Base-by-base conservation (phyloP, 106 monocot species). In the Alisma plantagoaquatica region DNA sequence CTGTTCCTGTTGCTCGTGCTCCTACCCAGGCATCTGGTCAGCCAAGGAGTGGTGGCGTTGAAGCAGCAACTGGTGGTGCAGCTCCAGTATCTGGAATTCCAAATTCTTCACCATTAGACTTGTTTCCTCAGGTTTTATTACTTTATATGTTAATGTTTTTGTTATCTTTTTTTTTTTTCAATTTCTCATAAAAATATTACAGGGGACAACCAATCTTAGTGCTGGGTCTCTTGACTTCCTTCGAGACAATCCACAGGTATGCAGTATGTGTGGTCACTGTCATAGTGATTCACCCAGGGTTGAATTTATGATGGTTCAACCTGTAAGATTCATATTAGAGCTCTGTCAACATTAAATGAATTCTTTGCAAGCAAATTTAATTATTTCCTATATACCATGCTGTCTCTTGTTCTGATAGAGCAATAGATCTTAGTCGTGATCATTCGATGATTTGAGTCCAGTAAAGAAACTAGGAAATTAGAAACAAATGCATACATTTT, bases 211-310 rank as follows among this genome's bases (percentile, higher is more conserved):
- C n/a, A 79, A 62, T 70, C 70, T 71, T 72, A 82, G 74, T 17
- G 70, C 51, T 67, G 90, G 98, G 23, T 60, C 76, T 57, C 90
- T 99, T 55, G 98, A 86, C 45, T 99, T 99, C 33, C 79, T 99
- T 46, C 82, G 98, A 59, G 68, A 83, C 57, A 99, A 80, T 31
- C 72, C 66, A 41, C 98, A 99, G 90, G 98, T 99, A 47, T 56
- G 22, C n/a, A n/a, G n/a, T n/a, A n/a, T n/a, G n/a, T n/a, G n/a
- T n/a, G n/a, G n/a, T n/a, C n/a, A n/a, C n/a, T n/a, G n/a, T n/a
- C n/a, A n/a, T n/a, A n/a, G n/a, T n/a, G n/a, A n/a, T n/a, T n/a
- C n/a, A n/a, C n/a, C n/a, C n/a, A n/a, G n/a, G n/a, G n/a, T n/a
- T n/a, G n/a, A n/a, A n/a, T n/a, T n/a, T n/a, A n/a, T n/a, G n/a